Evolutionary conservation across 1,284 basidiomycete species (phyloP), one percentile per base, ranked within the genome.

Genomic region (Cutaneotrichosporon daszewskae): DNA sequence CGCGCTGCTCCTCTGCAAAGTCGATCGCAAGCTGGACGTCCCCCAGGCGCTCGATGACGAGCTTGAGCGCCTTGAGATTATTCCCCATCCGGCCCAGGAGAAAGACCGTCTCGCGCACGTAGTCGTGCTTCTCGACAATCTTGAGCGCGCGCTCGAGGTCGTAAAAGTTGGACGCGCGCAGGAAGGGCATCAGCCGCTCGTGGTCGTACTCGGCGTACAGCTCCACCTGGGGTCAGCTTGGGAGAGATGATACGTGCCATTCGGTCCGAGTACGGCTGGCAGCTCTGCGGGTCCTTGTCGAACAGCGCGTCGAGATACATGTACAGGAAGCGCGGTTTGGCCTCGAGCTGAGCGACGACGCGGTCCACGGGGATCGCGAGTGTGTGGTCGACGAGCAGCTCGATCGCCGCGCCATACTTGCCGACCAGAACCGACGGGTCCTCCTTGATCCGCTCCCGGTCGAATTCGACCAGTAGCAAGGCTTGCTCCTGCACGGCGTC

Each of bases 31-130:
- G 75, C 54, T 89, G 79, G 2, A 98, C 95, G 64, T 98, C 92
- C 0, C 85, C 89, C 3, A 98, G 75, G 12, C 91, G 79, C 64
- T 97, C 91, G 51, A 99, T 97, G 58, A 99, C 97, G 22, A 99
- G 77, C 47, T 84, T 87, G 47, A 99, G 71, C 0, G 95, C 95
- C 58, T 87, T 79, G 73, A 89, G 92, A 69, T 96, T 96, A 69
- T 97, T 88, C 6, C 95, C 95, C 85, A 97, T 96, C 10, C 89
- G 81, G 0, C 95, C 95, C 0, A 98, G 81, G 1, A 98, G 76
- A 74, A 96, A 98, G 7, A 99, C 94, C 87, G 95, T 95, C 72
- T 98, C 95, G 0, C 83, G 82, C 0, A 99, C 91, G 31, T 89
- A 79, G 60, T 94, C 90, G 28, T 82, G 79, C 48, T 83, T 79